A percentile compares a stretch with the other conserved stretches of the same genome.
Evolutionary conservation across 495 filamentous ascomycete species (phyloP).

Genomic region (Lindgomyces ingoldianus): DNA sequence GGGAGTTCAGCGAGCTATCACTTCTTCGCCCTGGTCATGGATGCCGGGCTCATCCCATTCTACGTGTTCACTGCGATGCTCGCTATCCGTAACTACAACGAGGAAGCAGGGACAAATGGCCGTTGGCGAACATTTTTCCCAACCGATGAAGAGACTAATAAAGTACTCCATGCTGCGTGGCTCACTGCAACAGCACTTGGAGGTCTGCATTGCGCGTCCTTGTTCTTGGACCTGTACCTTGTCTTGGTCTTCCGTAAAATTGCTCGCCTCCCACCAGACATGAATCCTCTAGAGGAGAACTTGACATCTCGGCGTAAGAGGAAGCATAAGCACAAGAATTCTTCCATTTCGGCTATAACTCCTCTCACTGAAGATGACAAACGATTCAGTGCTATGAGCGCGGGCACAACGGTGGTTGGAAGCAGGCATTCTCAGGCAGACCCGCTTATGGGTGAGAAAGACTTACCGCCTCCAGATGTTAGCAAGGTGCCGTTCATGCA

Average conservation of each 20-base stretch:
- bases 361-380: constrained; percentile 51
- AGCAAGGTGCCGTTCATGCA: constrained; percentile 34
- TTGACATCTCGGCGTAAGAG: constrained; percentile 67
- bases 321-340: constrained; percentile 71
- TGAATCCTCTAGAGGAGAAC: constrained; percentile 88
- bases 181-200: constrained; percentile 61
- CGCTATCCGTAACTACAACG: constrained; percentile 52
- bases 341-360: constrained; percentile 68
- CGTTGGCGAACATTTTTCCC: constrained; percentile 66
- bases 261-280: constrained; percentile 75
- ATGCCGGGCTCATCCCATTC: constrained; percentile 72
- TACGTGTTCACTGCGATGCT: constrained; percentile 71
- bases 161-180: constrained; percentile 64
- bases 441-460: constrained; percentile 48
- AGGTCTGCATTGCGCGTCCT: constrained; percentile 68
- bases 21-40: constrained; percentile 71
- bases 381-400: constrained; percentile 45
- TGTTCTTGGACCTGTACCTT: constrained; percentile 69
- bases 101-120: constrained; percentile 49
- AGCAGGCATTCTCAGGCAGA: constrained; percentile 55
- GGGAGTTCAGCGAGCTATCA: constrained; percentile 82
- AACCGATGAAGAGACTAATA: constrained; percentile 49
- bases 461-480: constrained; percentile 42
- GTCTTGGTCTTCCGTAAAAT: constrained; percentile 78
- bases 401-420: constrained; percentile 52